Conservation (phyloP, 305 asterid genomes). For the Striga hermonthica region DNA sequence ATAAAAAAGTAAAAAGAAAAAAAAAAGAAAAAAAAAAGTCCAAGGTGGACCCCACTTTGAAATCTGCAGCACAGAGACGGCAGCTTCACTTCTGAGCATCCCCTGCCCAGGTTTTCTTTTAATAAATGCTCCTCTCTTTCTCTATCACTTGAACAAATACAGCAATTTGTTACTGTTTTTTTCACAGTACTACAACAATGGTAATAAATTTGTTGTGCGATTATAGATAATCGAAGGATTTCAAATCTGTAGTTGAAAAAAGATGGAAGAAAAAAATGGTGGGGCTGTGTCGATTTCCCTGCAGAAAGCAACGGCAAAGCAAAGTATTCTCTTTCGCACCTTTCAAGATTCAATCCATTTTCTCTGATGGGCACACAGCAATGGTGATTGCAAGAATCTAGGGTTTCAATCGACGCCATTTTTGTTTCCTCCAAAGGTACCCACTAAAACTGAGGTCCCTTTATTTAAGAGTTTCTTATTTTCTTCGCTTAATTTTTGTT, state of each 20-base stretch:
- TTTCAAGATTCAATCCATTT: constrained; percentile 32
- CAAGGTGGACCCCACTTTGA: constrained; percentile 57
- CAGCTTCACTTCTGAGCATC: constrained; percentile 44
- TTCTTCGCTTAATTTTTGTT: neutral
- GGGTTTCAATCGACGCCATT: constrained; percentile 42
- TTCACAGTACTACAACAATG: neutral
- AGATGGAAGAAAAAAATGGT: neutral
- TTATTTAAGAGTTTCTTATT: constrained; percentile 16
- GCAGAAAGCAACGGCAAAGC: constrained; percentile 28
- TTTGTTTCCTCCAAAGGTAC: constrained; percentile 31
- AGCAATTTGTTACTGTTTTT: neutral
- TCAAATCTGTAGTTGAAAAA: neutral
- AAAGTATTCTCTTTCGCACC: constrained; percentile 76
- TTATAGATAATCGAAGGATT: neutral
- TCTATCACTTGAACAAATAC: constrained; percentile 32
- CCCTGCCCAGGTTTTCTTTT: constrained; percentile 33
- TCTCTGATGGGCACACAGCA: constrained; percentile 18
- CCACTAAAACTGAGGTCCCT: constrained; percentile 41
- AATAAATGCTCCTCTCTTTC: constrained; percentile 16
- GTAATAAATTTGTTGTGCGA: neutral
- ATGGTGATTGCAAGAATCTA: constrained; percentile 47
- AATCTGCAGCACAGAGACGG: constrained; percentile 54
- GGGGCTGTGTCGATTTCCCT: constrained; percentile 39
- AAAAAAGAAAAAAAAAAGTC: constrained; percentile 27
- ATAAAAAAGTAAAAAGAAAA: neutral